Base-by-base conservation (phyloP, 208 protist genomes). In the Phytomonas sp. region DNA sequence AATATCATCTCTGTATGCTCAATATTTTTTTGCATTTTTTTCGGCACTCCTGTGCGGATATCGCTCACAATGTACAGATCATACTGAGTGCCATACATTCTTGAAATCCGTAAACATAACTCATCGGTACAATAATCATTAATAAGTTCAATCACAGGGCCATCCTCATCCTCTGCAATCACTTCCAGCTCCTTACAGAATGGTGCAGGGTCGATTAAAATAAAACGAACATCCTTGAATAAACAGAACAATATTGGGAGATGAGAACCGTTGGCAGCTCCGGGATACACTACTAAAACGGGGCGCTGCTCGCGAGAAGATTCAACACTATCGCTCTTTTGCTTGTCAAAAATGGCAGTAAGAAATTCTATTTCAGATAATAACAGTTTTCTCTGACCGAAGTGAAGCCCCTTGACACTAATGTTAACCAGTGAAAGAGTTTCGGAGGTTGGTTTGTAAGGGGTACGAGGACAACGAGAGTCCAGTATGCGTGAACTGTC, bases 351-450 rank as follows among this genome's bases (percentile, higher is more conserved):
- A 34, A 90, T 75, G 6, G 75, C 72, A 19, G 81, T 78, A 16
- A 98, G 83, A 68, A 98, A 97, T 82, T 98, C 92, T 34, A 98
- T 83, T 75, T 98, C 96, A 2, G 90, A 95, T 4, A 98, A 72
- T 4, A 98, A 77, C 63, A 98, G 73, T 74, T 98, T 98, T 26
- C 97, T 81, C 82, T 98, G 96, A 19, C 97, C 97, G 81, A 88
- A 98, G 78, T 98, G 97, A 32, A 96, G 77, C 6, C 91, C 81
- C 64, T 95, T 95, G 26, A 85, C 23, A 19, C 88, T 74, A 16
- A 83, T 60, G 23, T 75, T 61, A 19, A 86, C 78, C 14, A 89
- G 76, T 8, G 75, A 76, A 0, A 69, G 66, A 5, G 77, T 73
- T 36, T 74, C 71, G 33, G 78, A 37, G 32, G 72, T 92, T 11